phyloP scores from a whole-genome alignment of 192 early-diverging fungal genomes.

The Coemansia guatemalensis region DNA sequence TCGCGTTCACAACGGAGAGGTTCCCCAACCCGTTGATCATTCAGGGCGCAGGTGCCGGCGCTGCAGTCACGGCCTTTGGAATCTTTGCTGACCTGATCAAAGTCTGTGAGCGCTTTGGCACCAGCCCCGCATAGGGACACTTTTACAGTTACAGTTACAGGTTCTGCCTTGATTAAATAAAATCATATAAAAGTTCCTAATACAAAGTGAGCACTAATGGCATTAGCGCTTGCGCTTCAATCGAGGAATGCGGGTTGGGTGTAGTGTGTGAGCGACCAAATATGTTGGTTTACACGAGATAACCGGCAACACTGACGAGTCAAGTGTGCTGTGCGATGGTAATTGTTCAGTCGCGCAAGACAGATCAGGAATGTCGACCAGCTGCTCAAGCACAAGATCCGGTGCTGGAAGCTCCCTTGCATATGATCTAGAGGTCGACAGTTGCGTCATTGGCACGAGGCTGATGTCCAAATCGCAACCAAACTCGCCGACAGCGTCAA shows the following conservation, averaged over 20 bases:
- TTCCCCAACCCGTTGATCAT: conserved; percentile 96
- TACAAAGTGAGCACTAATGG: neutral
- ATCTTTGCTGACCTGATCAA: conserved; percentile 93
- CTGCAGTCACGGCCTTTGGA: conserved; percentile 96
- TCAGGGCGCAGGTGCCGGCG: conserved; percentile 95
- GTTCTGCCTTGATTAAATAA: too few relatives aligned
- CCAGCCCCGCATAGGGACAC: neutral
- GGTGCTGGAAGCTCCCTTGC: conserved; percentile 20
- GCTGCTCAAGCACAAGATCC: conserved; percentile 23
- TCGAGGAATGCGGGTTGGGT: conserved; percentile 45
- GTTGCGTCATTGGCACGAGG: conserved; percentile 36
- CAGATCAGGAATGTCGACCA: conserved; percentile 14
- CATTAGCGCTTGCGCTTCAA: conserved; percentile 48
- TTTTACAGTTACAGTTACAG: too few relatives aligned
- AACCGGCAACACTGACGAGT: conserved; percentile 1
- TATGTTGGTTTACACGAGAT: conserved; percentile 11
- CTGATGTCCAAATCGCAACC: conserved; percentile 38
- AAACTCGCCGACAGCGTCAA: conserved; percentile 29
- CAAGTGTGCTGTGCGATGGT: neutral
- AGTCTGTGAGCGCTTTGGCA: conserved; percentile 66
- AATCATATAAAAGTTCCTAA: neutral
- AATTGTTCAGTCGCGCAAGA: neutral
- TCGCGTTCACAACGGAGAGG: conserved; percentile 90
- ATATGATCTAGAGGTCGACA: conserved; percentile 4
- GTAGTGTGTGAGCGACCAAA: conserved; percentile 28